A percentile compares a stretch with the other conserved stretches of the same genome.
Evolutionary conservation across 2,329 filamentous ascomycete genomes (phyloP).

Genomic region (Paraphaeosphaeria sporulosa): DNA sequence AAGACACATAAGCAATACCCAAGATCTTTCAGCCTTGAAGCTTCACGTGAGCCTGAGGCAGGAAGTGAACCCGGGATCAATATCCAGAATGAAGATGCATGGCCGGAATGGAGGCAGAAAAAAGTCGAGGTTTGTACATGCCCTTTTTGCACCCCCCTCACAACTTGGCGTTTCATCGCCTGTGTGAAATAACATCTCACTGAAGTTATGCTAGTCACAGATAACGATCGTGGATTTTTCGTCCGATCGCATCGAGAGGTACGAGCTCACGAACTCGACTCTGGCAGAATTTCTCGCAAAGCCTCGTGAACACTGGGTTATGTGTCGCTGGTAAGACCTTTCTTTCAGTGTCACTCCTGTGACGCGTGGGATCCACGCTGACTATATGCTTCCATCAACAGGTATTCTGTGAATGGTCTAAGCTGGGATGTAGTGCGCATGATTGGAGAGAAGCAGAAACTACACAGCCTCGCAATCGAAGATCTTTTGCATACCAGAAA

Average conservation of each 20-base stretch:
- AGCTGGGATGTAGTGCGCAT: conserved; percentile 92
- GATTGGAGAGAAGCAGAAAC: conserved; percentile 77
- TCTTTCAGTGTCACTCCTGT: no score
- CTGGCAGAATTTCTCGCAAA: conserved; percentile 72
- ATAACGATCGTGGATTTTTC: conserved; percentile 91
- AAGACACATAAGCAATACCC: not conserved
- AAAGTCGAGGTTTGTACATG: not conserved
- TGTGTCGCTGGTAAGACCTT: conserved; percentile 88
- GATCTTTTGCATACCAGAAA: conserved; percentile 86
- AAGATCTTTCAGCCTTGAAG: conserved; percentile 12
- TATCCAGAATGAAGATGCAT: conserved; percentile 46
- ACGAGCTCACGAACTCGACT: conserved; percentile 74
- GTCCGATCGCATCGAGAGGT: conserved; percentile 71
- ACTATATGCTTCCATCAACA: not conserved
- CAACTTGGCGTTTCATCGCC: no score
- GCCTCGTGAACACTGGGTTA: conserved; percentile 69
- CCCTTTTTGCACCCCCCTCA: not conserved
- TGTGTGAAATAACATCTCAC: no score
- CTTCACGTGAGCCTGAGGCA: conserved; percentile 14
- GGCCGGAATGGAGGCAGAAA: conserved; percentile 54
- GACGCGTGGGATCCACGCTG: no score
- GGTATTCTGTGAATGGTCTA: conserved; percentile 74
- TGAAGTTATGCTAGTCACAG: conserved; percentile 41
- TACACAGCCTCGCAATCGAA: conserved; percentile 87
- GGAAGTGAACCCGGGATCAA: conserved; percentile 54